These are phyloP conservation scores for Candida golubevii DNA, from an alignment of 805 yeast genomes.

Conservation along the genomic window DNA sequence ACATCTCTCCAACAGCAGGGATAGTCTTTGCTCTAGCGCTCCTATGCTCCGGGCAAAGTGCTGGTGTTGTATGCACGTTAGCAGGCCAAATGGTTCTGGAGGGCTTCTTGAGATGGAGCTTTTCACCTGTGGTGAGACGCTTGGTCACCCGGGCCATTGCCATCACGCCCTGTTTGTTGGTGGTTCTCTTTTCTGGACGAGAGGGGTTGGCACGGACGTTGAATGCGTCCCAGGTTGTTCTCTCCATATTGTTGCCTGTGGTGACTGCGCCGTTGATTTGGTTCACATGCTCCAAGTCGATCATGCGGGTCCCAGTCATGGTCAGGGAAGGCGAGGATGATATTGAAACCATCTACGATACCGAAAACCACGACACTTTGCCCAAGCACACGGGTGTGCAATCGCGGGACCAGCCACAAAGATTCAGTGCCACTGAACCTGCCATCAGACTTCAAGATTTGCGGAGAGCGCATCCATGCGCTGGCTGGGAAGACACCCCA, in stretches of 20 bases:
- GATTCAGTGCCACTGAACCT: slow-evolving; percentile 34
- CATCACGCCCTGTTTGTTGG: slow-evolving; percentile 76
- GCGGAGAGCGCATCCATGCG: slow-evolving; percentile 40
- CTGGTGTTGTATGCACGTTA: slow-evolving; percentile 89
- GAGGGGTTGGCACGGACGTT: slow-evolving; percentile 73
- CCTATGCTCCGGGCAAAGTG: slow-evolving; percentile 88
- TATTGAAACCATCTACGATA: slow-evolving; percentile 18
- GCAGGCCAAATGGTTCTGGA: slow-evolving; percentile 94
- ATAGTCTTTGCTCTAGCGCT: slow-evolving; percentile 84
- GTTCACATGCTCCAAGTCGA: slow-evolving; percentile 65
- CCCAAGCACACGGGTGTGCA: slow-evolving; percentile 4
- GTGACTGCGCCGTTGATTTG: slow-evolving; percentile 85
- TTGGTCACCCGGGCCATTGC: slow-evolving; percentile 80
- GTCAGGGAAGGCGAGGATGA: slow-evolving; percentile 28
- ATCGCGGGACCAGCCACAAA: slow-evolving; percentile 4
- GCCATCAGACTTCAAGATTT: slow-evolving; percentile 39
- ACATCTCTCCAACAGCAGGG: slow-evolving; percentile 83
- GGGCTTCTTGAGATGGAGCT: slow-evolving; percentile 77
- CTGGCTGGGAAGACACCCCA: slow-evolving; percentile 35
- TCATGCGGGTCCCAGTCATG: slow-evolving; percentile 54
- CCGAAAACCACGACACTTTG: slow-evolving; percentile 3
- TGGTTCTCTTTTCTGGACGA: slow-evolving; percentile 70
- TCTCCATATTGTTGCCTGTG: slow-evolving; percentile 76
- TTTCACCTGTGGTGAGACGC: slow-evolving; percentile 79
- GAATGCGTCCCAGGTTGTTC: slow-evolving; percentile 78